Base-by-base conservation (phyloP, 495 filamentous ascomycete species). In the Talaromyces nanjingensis region DNA sequence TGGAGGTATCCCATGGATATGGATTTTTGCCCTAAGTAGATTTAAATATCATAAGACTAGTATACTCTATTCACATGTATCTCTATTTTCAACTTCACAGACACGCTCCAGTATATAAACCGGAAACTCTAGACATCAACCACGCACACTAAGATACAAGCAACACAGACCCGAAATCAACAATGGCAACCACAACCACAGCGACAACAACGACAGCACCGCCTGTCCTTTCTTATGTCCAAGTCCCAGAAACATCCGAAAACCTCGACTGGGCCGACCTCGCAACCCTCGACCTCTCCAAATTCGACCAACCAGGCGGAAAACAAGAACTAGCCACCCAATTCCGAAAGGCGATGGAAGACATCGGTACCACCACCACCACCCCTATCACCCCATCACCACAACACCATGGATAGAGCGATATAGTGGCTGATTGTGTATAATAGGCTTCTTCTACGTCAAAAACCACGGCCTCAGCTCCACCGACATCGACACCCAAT, bases 401-500 rank as follows among this genome's bases (percentile, higher is more conserved):
- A 24, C 22, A 24, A 24, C 22, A 24, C 22, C 22, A 24, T 24
- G 22, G 22, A 2, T 24, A 24, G 22, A 24, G 22, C 22, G 22
- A 24, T 24, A 24, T 24, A 24, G 22, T 12, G 4, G 39, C 20
- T 20, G 3, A 37, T 20, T 31, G 53, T 31, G 53, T 29, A 16
- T 31, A 18, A 63, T 14, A 63, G 60, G 60, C 7, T 85, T 84
- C 69, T 85, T 84, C 71, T 83, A 85, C 64, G 78, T 86, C 11
- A 78, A 73, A 47, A 79, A 80, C 68, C 80, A 83, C 64, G 83
- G 82, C 42, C 78, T 86, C 59, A 72, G 72, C 27, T 75, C 85
- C 61, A 83, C 84, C 54, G 77, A 84, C 64, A 74, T 87, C 8
- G 75, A 81, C 59, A 76, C 76, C 31, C 84, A 87, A 65, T 87